Evolutionary conservation across 108 stramenopile genomes (phyloP).

Genomic region (Cyclotella atomus): DNA sequence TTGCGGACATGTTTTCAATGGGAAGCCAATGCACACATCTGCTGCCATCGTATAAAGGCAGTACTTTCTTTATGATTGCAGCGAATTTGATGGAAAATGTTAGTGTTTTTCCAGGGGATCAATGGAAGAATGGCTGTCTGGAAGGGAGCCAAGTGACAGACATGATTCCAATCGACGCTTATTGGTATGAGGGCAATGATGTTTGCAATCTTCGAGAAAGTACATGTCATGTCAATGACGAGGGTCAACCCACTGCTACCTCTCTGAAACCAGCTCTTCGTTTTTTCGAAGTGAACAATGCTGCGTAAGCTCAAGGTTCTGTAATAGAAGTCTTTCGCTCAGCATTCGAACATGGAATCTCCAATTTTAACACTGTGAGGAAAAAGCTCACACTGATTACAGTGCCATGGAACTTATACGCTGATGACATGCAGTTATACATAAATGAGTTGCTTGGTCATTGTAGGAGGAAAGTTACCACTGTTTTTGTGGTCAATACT

Average conservation of each 20-base stretch:
- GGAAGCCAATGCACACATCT: background rate
- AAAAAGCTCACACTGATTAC: no score
- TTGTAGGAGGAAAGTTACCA: no score
- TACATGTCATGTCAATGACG: background rate
- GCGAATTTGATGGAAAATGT: conserved; percentile 13
- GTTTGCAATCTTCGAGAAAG: conserved; percentile 2
- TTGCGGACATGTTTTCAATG: conserved; percentile 18
- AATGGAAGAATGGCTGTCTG: conserved; percentile 15
- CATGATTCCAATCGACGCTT: background rate
- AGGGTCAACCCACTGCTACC: background rate
- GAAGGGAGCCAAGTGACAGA: conserved; percentile 7
- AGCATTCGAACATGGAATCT: no score
- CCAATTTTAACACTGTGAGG: no score
- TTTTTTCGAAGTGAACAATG: background rate
- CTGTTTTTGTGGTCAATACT: no score
- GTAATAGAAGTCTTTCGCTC: no score
- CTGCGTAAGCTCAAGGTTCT: no score
- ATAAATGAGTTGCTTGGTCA: no score
- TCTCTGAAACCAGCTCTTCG: background rate
- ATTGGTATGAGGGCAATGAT: conserved; percentile 4
- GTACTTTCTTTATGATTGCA: conserved; percentile 12
- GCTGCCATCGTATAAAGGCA: background rate
- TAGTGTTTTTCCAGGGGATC: conserved; percentile 12
- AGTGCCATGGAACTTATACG: no score
- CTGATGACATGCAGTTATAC: no score